Evolutionary conservation across 1,139 yeast genomes (phyloP), one percentile per base, ranked within the genome.

Genomic region (Lodderomyces orthopsilosis): DNA sequence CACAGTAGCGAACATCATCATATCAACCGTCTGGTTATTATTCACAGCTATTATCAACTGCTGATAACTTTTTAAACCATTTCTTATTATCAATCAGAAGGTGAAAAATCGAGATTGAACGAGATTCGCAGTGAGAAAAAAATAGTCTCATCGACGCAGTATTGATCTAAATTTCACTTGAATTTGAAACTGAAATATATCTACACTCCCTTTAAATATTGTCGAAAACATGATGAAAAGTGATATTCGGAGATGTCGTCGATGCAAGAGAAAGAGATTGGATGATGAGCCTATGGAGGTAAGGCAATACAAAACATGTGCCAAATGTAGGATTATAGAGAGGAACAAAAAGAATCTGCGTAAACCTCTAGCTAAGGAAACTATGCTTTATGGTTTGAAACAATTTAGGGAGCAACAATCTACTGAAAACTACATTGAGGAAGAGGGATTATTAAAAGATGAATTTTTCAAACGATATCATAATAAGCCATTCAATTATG

Each of bases 251-350:
- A 62, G 76, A 54, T 78, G 83, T 54, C 81, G 83, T 59, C 75
- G 83, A 52, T 78, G 83, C 62, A 78, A 78, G 54, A 63, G 82
- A 47, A 74, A 74, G 70, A 70, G 83, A 65, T 70, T 76, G 52
- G 77, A 74, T 46, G 79, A 77, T 48, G 83, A 78, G 58, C 79
- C 80, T n/a, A 74, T 78, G 1, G 82, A 77, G 50, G 81, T 77
- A 37, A 65, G 75, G 51, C 81, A 76, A 52, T 78, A 76, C 58
- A 77, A 77, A 52, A 78, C 83, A 1, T 78, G 83, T 62, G 80
- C 79, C 57, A 76, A 78, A 49, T 78, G 83, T 59, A 70, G 83
- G 49, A 75, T 77, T 55, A 75, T 77, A 42, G 83, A 78, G 54
- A 58, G 77, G 43, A 72, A 70, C 54, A 72, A 74, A 57, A 70